Conservation (phyloP, 106 monocot genomes). For the Allium cepa region DNA sequence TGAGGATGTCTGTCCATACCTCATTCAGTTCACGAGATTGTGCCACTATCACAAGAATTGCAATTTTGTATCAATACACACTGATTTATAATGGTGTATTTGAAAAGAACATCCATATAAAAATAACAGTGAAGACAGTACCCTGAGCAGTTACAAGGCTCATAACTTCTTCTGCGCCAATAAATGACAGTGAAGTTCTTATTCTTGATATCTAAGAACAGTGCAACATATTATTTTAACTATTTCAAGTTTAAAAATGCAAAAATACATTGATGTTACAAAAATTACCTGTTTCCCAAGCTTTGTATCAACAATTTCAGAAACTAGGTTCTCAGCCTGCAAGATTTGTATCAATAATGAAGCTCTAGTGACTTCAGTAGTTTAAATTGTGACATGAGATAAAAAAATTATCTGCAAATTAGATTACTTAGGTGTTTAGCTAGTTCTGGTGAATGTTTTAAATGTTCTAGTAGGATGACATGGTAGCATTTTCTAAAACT, state of each 20-base stretch:
- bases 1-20: slow-evolving; percentile 91
- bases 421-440: no score
- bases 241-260: no score
- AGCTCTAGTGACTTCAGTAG: no score
- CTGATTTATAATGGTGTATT: no score
- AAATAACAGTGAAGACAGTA: slow-evolving; percentile 6
- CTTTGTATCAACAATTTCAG: slow-evolving; percentile 86
- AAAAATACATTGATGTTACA: neutral
- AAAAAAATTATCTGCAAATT: no score
- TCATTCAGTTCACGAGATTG: slow-evolving; percentile 66
- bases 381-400: no score
- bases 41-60: slow-evolving; percentile 50
- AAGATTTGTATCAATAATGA: slow-evolving; percentile 1
- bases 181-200: slow-evolving; percentile 80
- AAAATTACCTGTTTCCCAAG: slow-evolving; percentile 82
- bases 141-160: slow-evolving; percentile 99
- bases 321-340: slow-evolving; percentile 84
- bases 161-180: slow-evolving; percentile 96
- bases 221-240: no score
- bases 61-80: no score
- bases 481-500: no score
- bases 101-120: no score
- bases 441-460: no score
- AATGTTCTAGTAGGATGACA: no score
- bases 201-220: slow-evolving; percentile 62